Evolutionary conservation across 139 green algal species (phyloP), one percentile per base, ranked within the genome.

Genomic region (Axilococcus clingmanii): DNA sequence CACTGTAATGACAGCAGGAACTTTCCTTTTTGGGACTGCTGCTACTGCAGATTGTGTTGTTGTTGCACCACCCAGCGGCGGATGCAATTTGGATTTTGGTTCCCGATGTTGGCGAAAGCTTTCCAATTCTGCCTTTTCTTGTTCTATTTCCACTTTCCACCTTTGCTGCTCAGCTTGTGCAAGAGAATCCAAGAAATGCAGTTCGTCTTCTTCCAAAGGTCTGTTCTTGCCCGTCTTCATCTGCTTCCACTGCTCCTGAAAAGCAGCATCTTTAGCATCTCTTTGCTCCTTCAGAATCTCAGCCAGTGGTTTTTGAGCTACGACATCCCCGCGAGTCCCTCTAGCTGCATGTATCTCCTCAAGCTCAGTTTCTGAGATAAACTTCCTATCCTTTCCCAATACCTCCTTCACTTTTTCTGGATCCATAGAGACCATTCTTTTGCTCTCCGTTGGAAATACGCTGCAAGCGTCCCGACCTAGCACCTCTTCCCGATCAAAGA

Each of bases 171-270:
- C 70, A 23, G 56, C 45, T 15, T 68, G 33, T 11, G 57, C 49
- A 7, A 89, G 22, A 2, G 2, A 8, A 45, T 88, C 69, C 2
- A 88, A 33, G 62, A 91, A 94, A 38, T 83, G 56, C 4, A 85
- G 27, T 54, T 94, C 84, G 7, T 94, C 84, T n/a, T 76, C 63
- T 12, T 94, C 82, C 22, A 94, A 58, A 0, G 84, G 82, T 40
- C 77, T 59, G 62, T 94, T 91, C 59, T 89, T 90, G 40, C 84
- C 63, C 30, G 46, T 55, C 63, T 94, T 94, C 83, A 94, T 94
- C 29, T 59, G 45, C 48, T 71, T 79, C 83, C 85, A 89, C 29
- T 70, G 45, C 11, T 84, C 77, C 42, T 83, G 64, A 46, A 91
- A 90, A 4, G 62, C 75, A 14, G 64, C 67, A 19, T 94, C 72